Evolutionary conservation across 202 grass and related monocot species (phyloP).

Genomic region (Brachypodium distachyon): DNA sequence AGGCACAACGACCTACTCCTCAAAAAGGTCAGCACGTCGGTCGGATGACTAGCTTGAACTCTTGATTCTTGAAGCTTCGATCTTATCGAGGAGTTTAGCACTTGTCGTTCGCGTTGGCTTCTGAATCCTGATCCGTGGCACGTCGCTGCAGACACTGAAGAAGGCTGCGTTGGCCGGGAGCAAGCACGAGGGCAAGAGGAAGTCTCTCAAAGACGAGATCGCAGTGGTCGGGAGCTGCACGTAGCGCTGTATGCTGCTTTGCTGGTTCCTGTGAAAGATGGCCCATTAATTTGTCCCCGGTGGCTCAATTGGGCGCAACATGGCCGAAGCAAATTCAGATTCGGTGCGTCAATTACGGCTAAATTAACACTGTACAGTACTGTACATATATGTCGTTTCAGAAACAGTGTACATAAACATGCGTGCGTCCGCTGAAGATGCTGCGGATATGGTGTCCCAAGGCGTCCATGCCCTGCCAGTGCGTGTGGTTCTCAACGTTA

Average conservation of each 20-base stretch:
- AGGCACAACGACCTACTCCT: constrained; percentile 64
- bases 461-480: too few relatives aligned
- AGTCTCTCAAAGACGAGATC: constrained; percentile 32
- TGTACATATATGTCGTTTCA: too few relatives aligned
- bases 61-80: background rate
- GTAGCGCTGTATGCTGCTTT: too few relatives aligned
- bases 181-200: constrained; percentile 44
- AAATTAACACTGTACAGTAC: background rate
- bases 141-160: constrained; percentile 33
- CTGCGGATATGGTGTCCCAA: too few relatives aligned
- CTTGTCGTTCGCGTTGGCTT: background rate
- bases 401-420: too few relatives aligned
- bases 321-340: background rate
- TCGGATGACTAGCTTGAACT: background rate
- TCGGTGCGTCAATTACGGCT: background rate
- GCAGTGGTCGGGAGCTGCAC: constrained; percentile 37
- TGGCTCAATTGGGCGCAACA: background rate
- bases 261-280: background rate
- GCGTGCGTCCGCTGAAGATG: too few relatives aligned
- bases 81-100: background rate
- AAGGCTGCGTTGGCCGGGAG: constrained; percentile 4
- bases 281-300: background rate
- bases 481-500: too few relatives aligned
- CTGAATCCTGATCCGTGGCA: background rate
- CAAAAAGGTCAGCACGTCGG: constrained; percentile 42